A percentile compares a stretch with the other conserved stretches of the same genome.
phyloP scores from a whole-genome alignment of 169 alveolate genomes.

The Plasmodium malariae region DNA sequence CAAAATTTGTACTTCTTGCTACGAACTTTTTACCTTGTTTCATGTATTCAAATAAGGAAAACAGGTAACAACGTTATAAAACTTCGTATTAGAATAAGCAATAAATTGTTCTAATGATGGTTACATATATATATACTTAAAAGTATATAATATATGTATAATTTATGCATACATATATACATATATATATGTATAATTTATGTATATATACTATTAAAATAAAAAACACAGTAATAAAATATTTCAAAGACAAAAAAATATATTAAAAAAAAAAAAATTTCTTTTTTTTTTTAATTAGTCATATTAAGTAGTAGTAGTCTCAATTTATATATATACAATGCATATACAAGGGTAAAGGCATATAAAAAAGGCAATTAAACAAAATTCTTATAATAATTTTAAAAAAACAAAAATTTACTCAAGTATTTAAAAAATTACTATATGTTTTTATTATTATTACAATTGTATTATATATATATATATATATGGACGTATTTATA shows the following conservation, averaged over 20 bases:
- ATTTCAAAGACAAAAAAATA: constrained; percentile 29
- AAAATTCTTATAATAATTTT: too few relatives aligned
- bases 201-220: not conserved
- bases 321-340: too few relatives aligned
- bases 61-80: too few relatives aligned
- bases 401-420: too few relatives aligned
- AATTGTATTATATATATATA: too few relatives aligned
- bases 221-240: constrained; percentile 7
- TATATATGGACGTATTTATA: too few relatives aligned
- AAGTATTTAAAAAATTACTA: too few relatives aligned
- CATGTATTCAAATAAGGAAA: constrained; percentile 21
- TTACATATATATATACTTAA: too few relatives aligned
- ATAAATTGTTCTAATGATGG: too few relatives aligned
- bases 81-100: constrained; percentile 3
- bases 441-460: too few relatives aligned
- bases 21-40: not conserved
- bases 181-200: not conserved
- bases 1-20: constrained; percentile 23
- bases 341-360: too few relatives aligned
- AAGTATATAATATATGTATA: not conserved
- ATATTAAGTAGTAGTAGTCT: constrained; percentile 8
- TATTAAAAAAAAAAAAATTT: not conserved
- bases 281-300: not conserved
- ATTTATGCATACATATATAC: not conserved
- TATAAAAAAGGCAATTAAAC: too few relatives aligned